A percentile compares a stretch with the other conserved stretches of the same genome.
Evolutionary conservation across 768 basidiomycete species (phyloP).

Genomic region (Lactarius evosmus): DNA sequence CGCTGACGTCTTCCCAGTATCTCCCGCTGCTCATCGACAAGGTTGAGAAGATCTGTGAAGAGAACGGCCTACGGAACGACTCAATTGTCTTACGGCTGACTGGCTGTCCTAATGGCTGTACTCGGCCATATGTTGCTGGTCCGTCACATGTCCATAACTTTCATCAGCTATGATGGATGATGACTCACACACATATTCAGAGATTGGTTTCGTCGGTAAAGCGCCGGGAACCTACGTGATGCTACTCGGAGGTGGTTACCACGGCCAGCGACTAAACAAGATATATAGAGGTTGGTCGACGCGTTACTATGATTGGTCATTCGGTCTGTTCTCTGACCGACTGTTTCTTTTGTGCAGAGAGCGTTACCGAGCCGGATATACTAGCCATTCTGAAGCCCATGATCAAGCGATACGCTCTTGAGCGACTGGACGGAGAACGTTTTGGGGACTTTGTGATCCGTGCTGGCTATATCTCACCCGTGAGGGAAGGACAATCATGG

Average conservation of each 20-base stretch:
- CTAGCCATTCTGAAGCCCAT: conserved; percentile 84
- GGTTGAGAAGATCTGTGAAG: conserved; percentile 92
- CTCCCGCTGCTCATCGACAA: conserved; percentile 90
- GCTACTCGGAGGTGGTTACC: conserved; percentile 94
- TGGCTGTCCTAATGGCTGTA: conserved; percentile 92
- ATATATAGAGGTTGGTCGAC: conserved; percentile 72
- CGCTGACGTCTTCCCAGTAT: conserved; percentile 49
- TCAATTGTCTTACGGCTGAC: conserved; percentile 99
- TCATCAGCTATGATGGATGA: conserved; percentile 1
- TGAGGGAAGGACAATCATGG: conserved; percentile 79
- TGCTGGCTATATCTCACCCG: conserved; percentile 84
- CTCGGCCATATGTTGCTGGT: conserved; percentile 90
- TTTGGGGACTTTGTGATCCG: conserved; percentile 97
- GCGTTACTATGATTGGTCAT: neutral
- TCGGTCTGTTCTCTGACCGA: neutral
- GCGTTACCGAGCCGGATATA: conserved; percentile 88
- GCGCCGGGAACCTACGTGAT: conserved; percentile 89
- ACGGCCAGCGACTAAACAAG: conserved; percentile 93
- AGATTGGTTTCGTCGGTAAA: conserved; percentile 96
- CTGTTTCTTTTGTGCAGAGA: conserved; percentile 45
- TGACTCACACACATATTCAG: conserved; percentile 38
- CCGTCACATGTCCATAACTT: conserved; percentile 26
- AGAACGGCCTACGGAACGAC: conserved; percentile 89
- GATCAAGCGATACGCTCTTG: conserved; percentile 91
- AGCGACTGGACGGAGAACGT: conserved; percentile 80